These are phyloP conservation scores for Funneliformis mosseae DNA, from an alignment of 192 early-diverging fungal genomes.

Conservation along the genomic window DNA sequence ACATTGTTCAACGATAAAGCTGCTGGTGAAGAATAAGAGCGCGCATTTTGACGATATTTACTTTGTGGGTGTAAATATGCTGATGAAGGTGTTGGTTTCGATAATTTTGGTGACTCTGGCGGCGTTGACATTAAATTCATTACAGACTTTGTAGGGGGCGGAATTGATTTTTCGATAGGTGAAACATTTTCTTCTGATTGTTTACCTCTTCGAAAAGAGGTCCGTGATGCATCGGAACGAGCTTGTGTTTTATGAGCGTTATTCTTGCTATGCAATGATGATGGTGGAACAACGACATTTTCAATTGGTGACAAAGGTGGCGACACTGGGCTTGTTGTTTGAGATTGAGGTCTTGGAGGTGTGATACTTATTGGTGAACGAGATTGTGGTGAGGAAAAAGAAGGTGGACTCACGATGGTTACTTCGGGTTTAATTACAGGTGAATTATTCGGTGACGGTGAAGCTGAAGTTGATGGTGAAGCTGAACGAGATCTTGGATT, in stretches of 20 bases:
- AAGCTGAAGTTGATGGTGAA: constrained; percentile 5
- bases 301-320: constrained; percentile 16
- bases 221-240: background rate
- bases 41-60: background rate
- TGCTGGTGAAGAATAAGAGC: background rate
- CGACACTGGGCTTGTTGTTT: constrained; percentile 4
- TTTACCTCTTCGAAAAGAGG: background rate
- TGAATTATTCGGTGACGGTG: background rate
- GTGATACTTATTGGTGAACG: background rate
- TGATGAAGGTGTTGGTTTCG: background rate
- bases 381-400: background rate
- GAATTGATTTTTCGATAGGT: background rate
- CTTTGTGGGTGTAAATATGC: background rate
- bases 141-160: background rate
- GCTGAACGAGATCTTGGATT: constrained; percentile 16
- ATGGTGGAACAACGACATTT: background rate
- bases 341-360: background rate
- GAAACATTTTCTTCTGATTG: background rate
- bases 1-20: background rate
- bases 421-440: constrained; percentile 28
- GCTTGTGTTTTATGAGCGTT: too few relatives aligned
- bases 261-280: background rate
- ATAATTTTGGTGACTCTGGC: constrained; percentile 21
- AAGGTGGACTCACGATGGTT: background rate
- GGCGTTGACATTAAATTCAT: constrained; percentile 14